Base-by-base conservation (phyloP, 768 basidiomycete genomes). In the Suillus placidus region DNA sequence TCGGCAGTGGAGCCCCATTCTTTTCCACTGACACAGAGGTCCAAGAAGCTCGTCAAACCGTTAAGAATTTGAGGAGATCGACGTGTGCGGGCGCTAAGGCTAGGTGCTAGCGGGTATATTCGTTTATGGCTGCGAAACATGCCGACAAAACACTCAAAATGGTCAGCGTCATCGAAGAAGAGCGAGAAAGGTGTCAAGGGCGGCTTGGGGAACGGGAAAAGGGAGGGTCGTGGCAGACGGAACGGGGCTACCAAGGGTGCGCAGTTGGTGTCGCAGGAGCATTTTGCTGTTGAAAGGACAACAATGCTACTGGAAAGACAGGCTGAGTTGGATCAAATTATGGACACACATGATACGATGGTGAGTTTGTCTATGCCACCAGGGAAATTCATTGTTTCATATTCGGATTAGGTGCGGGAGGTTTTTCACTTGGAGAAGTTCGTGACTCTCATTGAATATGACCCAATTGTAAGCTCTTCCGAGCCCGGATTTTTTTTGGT, bases 381-480 rank as follows among this genome's bases (percentile, higher is more conserved):
- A 5, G 20, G 23, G 51, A 12, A 34, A 23, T 26, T 43, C 57
- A 47, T 58, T 49, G 51, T 45, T 62, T 49, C 56, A 64, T 65
- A 35, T 60, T 32, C 56, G 65, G 16, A 51, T 49, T 67, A 94
- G 90, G 83, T 97, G 57, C 87, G 95, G 66, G 94, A 98, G 77
- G 82, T 87, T 65, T 98, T 96, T 76, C 95, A 98, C 73, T 83
- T 97, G 77, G 90, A 95, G 68, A 82, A 89, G 65, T 96, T 91
- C 73, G 85, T 87, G 3, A 88, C 85, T 32, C 82, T 97, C 80
- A 78, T 95, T 42, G 83, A 81, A 23, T 98, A 88, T 74, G 85
- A 96, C 76, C 95, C 95, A 10, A 76, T 81, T 76, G 91, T 92
- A 67, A 43, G 86, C 60, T 62, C 2, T 35, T 38, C 14, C 51